Evolutionary conservation across 495 filamentous ascomycete species (phyloP).

Genomic region (Hypoxylon trugodes): DNA sequence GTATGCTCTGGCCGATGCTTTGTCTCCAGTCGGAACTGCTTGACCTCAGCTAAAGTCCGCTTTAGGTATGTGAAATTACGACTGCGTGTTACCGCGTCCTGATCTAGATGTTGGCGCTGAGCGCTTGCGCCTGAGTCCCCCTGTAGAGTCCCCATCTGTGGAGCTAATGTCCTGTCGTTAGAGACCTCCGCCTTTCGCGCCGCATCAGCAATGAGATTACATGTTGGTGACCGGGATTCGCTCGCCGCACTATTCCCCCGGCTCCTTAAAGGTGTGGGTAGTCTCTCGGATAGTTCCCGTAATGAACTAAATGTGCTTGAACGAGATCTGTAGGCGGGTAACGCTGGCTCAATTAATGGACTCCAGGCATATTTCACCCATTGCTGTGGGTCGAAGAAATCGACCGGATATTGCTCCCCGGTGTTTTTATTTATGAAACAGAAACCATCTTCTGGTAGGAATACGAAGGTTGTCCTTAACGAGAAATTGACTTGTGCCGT

Average conservation of each 20-base stretch:
- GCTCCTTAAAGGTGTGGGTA: conserved; percentile 40
- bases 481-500: conserved; percentile 96
- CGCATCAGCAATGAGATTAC: conserved; percentile 38
- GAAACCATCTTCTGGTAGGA: conserved; percentile 86
- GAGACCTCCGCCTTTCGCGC: conserved; percentile 38
- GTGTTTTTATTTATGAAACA: conserved; percentile 89
- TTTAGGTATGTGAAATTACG: conserved; percentile 72
- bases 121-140: conserved; percentile 52
- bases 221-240: conserved; percentile 37
- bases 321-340: conserved; percentile 57
- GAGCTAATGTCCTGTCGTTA: conserved; percentile 57
- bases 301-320: conserved; percentile 48
- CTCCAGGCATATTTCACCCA: conserved; percentile 85
- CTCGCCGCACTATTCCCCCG: conserved; percentile 42
- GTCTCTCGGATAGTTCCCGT: conserved; percentile 49
- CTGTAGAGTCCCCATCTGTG: conserved; percentile 56
- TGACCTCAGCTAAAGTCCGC: conserved; percentile 75
- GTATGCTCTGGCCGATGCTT: conserved; percentile 66
- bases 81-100: conserved; percentile 46
- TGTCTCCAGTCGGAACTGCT: conserved; percentile 78
- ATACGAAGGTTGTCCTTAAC: conserved; percentile 82
- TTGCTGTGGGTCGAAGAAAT: conserved; percentile 82
- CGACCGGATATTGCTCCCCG: conserved; percentile 79
- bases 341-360: conserved; percentile 73
- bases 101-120: conserved; percentile 54